Conservation (phyloP, 192 early-diverging fungal genomes). For the Physocladia obscura region DNA sequence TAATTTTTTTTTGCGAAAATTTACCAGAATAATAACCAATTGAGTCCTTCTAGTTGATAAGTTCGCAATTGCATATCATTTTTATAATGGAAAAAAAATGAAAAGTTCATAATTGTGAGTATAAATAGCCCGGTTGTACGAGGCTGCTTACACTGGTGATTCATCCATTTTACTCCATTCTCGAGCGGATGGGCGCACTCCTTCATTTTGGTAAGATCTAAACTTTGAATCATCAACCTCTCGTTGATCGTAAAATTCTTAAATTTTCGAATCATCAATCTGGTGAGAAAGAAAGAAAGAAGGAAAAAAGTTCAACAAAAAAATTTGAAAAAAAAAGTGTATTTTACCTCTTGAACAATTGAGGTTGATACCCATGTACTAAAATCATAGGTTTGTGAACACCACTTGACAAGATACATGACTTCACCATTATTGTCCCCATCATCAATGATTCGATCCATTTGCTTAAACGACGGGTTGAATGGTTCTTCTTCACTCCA, state of each 20-base stretch:
- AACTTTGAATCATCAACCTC: conserved; percentile 57
- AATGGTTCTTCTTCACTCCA: conserved; percentile 62
- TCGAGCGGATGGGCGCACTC: conserved; percentile 42
- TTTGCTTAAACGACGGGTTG: conserved; percentile 65
- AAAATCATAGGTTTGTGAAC: conserved; percentile 64
- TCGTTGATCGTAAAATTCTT: conserved; percentile 64
- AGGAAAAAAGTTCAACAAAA: neutral
- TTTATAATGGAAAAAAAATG: conserved; percentile 49
- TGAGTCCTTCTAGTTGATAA: conserved; percentile 82
- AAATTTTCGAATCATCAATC: conserved; percentile 62
- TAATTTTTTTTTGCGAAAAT: no score
- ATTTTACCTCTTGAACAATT: conserved; percentile 49
- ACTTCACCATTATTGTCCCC: conserved; percentile 67
- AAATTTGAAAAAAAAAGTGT: no score
- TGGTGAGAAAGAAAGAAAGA: neutral
- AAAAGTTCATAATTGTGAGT: neutral
- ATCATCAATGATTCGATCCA: conserved; percentile 83
- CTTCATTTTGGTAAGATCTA: conserved; percentile 31
- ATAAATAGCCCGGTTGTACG: no score
- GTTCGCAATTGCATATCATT: conserved; percentile 68
- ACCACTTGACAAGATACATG: conserved; percentile 80
- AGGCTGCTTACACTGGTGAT: conserved; percentile 54
- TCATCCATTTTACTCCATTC: conserved; percentile 58
- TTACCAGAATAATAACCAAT: conserved; percentile 77
- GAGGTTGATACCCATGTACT: conserved; percentile 73